phyloP scores from a whole-genome alignment of 441 rosid species.

The Eutrema salsugineum region DNA sequence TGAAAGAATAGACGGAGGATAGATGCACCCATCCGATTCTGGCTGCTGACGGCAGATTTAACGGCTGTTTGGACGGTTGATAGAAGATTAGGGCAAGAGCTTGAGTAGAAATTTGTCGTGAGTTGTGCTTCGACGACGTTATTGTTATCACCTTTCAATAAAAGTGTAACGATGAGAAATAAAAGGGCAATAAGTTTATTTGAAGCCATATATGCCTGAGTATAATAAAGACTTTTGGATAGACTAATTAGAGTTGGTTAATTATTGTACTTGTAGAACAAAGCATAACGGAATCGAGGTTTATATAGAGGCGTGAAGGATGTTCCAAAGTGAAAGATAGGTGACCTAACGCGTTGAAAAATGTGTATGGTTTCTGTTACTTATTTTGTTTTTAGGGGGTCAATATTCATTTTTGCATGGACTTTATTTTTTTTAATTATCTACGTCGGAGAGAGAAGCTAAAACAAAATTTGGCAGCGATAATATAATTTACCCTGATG shows the following conservation, averaged over 20 bases:
- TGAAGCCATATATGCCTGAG: conserved; percentile 36
- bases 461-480: conserved; percentile 2
- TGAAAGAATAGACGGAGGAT: conserved; percentile 85
- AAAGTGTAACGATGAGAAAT: conserved; percentile 29
- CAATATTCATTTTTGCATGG: conserved; percentile 11
- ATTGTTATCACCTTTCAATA: conserved; percentile 32
- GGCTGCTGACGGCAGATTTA: conserved; percentile 49
- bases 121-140: conserved; percentile 56
- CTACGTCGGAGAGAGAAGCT: not conserved
- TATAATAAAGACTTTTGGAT: conserved; percentile 6
- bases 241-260: conserved; percentile 16
- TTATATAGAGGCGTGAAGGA: conserved; percentile 41
- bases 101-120: conserved; percentile 56
- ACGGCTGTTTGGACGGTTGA: conserved; percentile 46
- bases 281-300: conserved; percentile 24
- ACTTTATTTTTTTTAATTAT: not conserved
- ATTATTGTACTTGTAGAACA: conserved; percentile 14
- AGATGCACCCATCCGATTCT: conserved; percentile 78
- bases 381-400: not conserved
- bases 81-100: conserved; percentile 55
- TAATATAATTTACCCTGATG: not conserved
- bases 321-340: conserved; percentile 31
- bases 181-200: conserved; percentile 8
- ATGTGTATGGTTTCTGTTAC: not conserved
- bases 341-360: conserved; percentile 72